phyloP scores from a whole-genome alignment of 345 rosid genomes.

The Moricandia moricandioides region DNA sequence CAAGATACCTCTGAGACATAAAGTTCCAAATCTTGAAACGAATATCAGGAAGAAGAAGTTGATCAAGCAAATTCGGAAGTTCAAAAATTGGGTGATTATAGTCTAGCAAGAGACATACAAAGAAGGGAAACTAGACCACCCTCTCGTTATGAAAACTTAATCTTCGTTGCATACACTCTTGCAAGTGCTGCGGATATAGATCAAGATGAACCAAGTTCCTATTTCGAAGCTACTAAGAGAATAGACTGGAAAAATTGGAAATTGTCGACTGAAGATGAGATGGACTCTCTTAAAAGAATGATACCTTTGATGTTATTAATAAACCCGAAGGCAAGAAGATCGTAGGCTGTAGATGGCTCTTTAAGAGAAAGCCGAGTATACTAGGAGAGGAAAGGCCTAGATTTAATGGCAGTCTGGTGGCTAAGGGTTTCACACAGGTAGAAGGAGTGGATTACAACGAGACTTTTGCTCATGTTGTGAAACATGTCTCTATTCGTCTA shows the following conservation, averaged over 20 bases:
- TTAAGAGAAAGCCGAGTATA: too few species aligned
- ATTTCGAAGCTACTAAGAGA: neutral
- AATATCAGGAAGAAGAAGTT: neutral
- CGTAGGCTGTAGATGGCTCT: neutral
- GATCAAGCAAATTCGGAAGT: neutral
- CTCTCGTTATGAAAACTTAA: neutral
- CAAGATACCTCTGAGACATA: neutral
- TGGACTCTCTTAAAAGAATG: neutral
- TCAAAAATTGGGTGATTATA: neutral
- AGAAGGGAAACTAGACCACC: neutral
- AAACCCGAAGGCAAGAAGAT: neutral
- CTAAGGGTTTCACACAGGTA: too few species aligned
- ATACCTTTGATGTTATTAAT: too few species aligned
- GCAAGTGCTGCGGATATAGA: neutral
- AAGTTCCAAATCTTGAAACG: neutral
- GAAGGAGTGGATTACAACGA: too few species aligned
- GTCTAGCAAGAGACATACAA: neutral
- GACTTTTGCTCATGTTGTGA: too few species aligned
- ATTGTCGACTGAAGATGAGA: neutral
- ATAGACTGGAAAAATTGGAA: neutral
- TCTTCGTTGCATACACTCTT: neutral
- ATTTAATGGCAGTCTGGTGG: too few species aligned
- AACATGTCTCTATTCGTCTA: neutral
- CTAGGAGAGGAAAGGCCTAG: too few species aligned
- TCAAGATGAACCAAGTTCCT: neutral